Evolutionary conservation across 2,329 filamentous ascomycete species (phyloP).

Genomic region (Allantophomopsis cytisporea): DNA sequence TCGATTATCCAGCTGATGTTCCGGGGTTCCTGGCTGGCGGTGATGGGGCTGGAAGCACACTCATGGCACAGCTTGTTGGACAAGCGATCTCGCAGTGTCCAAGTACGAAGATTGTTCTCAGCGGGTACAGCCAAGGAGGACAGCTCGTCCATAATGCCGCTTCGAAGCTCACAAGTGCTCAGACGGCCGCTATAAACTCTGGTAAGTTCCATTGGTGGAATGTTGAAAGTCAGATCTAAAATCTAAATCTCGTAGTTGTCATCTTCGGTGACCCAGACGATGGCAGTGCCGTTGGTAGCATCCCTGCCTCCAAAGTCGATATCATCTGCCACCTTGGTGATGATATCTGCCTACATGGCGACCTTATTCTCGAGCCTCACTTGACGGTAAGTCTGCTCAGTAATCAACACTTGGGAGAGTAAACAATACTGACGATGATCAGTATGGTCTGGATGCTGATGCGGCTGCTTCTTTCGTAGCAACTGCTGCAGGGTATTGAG

Average conservation of each 20-base stretch:
- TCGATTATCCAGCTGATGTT: constrained; percentile 33
- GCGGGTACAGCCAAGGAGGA: constrained; percentile 11
- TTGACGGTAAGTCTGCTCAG: constrained; percentile 5
- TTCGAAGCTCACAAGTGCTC: constrained; percentile 4
- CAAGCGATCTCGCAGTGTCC: constrained; percentile 8
- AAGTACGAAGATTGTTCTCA: constrained; percentile 10
- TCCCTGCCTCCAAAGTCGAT: constrained; percentile 8
- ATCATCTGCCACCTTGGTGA: constrained; percentile 12
- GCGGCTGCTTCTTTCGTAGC: constrained; percentile 2
- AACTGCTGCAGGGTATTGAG: neutral
- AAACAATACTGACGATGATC: neutral
- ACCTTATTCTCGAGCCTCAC: constrained; percentile 6
- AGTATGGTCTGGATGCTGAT: constrained; percentile 3
- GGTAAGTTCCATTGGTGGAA: constrained; percentile 4
- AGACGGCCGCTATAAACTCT: constrained; percentile 6
- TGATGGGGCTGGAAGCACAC: constrained; percentile 25
- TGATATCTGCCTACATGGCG: constrained; percentile 9
- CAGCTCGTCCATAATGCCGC: constrained; percentile 15
- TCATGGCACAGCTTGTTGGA: constrained; percentile 19
- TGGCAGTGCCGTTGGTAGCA: constrained; percentile 7
- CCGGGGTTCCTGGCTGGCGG: constrained; percentile 31
- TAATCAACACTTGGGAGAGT: neutral
- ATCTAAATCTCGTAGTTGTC: constrained; percentile 5
- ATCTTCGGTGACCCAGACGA: constrained; percentile 15
- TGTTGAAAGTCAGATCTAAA: neutral